These are phyloP conservation scores for Aspergillus fischeri DNA, from an alignment of 2,329 filamentous ascomycete genomes.

Conservation along the genomic window DNA sequence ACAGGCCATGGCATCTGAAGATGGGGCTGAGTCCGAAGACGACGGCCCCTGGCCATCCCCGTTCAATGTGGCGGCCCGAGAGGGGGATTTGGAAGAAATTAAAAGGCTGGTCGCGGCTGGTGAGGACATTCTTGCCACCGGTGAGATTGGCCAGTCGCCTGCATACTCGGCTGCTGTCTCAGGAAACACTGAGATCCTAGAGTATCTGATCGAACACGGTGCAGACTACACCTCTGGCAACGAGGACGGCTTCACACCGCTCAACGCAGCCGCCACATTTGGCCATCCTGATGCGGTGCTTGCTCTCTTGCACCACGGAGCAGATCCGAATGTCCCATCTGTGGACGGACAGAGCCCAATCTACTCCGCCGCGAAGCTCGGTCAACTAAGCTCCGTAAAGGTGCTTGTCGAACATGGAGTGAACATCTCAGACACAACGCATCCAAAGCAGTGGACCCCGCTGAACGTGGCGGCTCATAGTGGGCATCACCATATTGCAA, in stretches of 20 bases:
- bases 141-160: slow-evolving; percentile 1
- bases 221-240: not conserved
- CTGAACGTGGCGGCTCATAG: not conserved
- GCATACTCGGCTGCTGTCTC: not conserved
- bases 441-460: not conserved
- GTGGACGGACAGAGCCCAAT: not conserved
- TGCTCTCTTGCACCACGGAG: not conserved
- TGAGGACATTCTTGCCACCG: not conserved
- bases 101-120: not conserved
- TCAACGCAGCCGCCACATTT: not conserved
- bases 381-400: not conserved
- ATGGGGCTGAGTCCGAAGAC: not conserved
- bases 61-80: not conserved
- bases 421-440: not conserved
- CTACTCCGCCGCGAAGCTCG: not conserved
- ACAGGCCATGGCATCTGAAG: not conserved
- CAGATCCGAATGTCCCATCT: not conserved
- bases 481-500: not conserved
- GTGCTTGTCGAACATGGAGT: slow-evolving; percentile 1
- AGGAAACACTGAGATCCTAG: not conserved
- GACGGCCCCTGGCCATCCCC: not conserved
- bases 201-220: slow-evolving; percentile 1
- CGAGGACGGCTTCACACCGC: slow-evolving; percentile 1
- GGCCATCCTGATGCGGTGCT: not conserved
- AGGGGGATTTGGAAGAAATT: not conserved